Percentiles rank a stretch among this genome's conserved stretches.
Conservation (phyloP, 129 eudicot species). For the Lonicera japonica region DNA sequence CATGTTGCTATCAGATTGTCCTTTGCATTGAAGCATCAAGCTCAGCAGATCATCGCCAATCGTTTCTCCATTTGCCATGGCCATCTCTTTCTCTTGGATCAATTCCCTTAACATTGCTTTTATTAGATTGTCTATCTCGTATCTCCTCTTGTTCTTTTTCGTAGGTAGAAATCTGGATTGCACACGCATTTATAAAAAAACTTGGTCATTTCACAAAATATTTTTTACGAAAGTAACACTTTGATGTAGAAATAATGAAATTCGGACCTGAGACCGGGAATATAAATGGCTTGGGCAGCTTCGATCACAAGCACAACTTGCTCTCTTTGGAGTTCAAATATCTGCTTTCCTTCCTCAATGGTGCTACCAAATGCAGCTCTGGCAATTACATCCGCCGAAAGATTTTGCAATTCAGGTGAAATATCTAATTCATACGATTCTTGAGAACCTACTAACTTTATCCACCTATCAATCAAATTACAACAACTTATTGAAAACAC, state of each 20-base stretch:
- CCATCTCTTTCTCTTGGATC: constrained; percentile 23
- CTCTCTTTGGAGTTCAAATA: constrained; percentile 43
- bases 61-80: constrained; percentile 28
- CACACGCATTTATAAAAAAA: too few species aligned
- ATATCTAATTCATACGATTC: constrained; percentile 23
- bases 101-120: constrained; percentile 15
- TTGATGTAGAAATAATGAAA: background rate
- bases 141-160: constrained; percentile 23
- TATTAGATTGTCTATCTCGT: constrained; percentile 22
- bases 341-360: constrained; percentile 43
- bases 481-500: constrained; percentile 25
- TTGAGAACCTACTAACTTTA: constrained; percentile 1
- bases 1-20: constrained; percentile 11
- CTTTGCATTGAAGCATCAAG: constrained; percentile 22
- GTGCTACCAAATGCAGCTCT: constrained; percentile 53
- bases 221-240: too few species aligned
- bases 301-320: constrained; percentile 30
- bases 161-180: constrained; percentile 46
- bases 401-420: constrained; percentile 23
- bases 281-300: constrained; percentile 35
- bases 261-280: constrained; percentile 51
- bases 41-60: constrained; percentile 29
- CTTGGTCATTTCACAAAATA: too few species aligned
- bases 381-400: constrained; percentile 47
- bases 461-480: constrained; percentile 27